Percentiles rank a stretch among this genome's conserved stretches.
Conservation (phyloP, 2,329 filamentous ascomycete species). For the Penicillium griseofulvum region DNA sequence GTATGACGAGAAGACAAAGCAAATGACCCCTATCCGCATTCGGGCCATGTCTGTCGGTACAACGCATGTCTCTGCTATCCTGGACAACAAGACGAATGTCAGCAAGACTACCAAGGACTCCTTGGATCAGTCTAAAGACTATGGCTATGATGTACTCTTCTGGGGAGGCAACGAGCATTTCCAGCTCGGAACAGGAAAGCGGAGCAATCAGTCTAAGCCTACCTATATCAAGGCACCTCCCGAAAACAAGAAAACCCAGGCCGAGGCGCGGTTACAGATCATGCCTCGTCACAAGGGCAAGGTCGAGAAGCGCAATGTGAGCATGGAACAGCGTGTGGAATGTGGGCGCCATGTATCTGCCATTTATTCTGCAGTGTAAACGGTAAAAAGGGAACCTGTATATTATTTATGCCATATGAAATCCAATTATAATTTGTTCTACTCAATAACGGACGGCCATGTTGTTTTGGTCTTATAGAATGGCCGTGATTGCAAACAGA, state of each 20-base stretch:
- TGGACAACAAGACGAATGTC: conserved; percentile 75
- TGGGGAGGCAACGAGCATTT: conserved; percentile 96
- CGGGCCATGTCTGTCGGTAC: conserved; percentile 70
- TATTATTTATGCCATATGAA: conserved; percentile 16
- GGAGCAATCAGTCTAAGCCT: conserved; percentile 74
- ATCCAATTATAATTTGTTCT: conserved; percentile 4
- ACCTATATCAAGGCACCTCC: conserved; percentile 75
- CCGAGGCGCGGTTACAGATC: conserved; percentile 73
- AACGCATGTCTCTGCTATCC: conserved; percentile 76
- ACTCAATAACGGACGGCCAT: not conserved
- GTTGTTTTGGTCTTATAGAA: not conserved
- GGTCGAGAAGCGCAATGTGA: conserved; percentile 67
- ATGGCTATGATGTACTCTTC: conserved; percentile 83
- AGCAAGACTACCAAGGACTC: conserved; percentile 51
- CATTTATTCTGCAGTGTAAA: conserved; percentile 68
- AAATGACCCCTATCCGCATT: conserved; percentile 73
- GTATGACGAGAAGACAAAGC: conserved; percentile 72
- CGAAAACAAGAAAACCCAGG: conserved; percentile 58
- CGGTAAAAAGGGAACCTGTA: conserved; percentile 11
- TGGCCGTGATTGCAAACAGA: conserved; percentile 29
- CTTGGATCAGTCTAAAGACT: conserved; percentile 72
- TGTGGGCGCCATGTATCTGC: conserved; percentile 80
- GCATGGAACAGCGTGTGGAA: conserved; percentile 81
- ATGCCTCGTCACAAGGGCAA: conserved; percentile 71
- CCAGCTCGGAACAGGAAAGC: conserved; percentile 86